phyloP scores from a whole-genome alignment of 352 stramenopile genomes.

The Hyaloperonospora brassicae region DNA sequence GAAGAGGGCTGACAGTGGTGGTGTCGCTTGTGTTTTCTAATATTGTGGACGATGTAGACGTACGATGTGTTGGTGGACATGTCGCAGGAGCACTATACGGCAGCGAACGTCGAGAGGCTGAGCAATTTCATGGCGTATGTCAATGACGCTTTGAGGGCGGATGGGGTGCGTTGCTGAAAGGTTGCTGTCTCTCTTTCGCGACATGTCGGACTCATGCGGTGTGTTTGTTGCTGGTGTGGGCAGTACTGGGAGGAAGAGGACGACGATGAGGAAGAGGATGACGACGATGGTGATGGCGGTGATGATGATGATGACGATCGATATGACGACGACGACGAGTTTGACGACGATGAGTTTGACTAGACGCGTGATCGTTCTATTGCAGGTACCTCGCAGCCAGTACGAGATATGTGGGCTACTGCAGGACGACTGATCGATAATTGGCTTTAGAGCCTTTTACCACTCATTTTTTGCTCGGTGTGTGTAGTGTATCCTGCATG shows the following conservation, averaged over 20 bases:
- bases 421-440: no score
- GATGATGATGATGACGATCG: no score
- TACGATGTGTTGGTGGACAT: slow-evolving; percentile 60
- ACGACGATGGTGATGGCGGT: slow-evolving; percentile 26
- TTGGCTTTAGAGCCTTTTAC: no score
- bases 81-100: slow-evolving; percentile 31
- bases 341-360: slow-evolving; percentile 22
- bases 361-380: no score
- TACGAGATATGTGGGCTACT: no score
- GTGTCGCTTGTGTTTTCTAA: no score
- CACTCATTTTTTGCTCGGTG: no score
- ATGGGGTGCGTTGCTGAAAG: slow-evolving; percentile 42
- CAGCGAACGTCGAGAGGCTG: slow-evolving; percentile 35
- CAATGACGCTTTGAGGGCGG: slow-evolving; percentile 41
- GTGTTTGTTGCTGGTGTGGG: slow-evolving; percentile 1
- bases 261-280: slow-evolving; percentile 24
- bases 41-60: slow-evolving; percentile 32
- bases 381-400: no score
- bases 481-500: no score
- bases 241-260: slow-evolving; percentile 31
- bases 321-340: slow-evolving; percentile 25
- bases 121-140: slow-evolving; percentile 55
- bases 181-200: no score
- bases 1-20: no score
- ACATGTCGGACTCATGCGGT: neutral